phyloP scores from a whole-genome alignment of 2,329 filamentous ascomycete genomes.

The Diatrype stigma region DNA sequence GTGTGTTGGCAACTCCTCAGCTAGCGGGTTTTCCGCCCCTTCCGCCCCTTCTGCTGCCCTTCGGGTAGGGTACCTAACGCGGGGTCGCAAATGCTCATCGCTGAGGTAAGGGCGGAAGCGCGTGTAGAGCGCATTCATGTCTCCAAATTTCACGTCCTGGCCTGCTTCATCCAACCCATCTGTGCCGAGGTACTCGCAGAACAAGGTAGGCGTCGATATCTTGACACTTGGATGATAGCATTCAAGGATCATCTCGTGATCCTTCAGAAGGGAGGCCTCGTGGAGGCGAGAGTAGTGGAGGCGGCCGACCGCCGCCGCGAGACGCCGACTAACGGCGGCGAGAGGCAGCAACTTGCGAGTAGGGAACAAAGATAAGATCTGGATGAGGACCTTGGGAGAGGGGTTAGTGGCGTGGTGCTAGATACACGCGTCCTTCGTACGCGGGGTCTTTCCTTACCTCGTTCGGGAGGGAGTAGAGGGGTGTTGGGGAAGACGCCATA shows the following conservation, averaged over 20 bases:
- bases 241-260: constrained; percentile 69
- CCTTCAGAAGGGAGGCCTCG: constrained; percentile 50
- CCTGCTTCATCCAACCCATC: constrained; percentile 47
- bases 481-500: constrained; percentile 20
- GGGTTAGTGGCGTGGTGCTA: constrained; percentile 2
- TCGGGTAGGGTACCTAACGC: constrained; percentile 17
- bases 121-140: constrained; percentile 60
- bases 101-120: constrained; percentile 63
- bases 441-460: constrained; percentile 22
- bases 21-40: constrained; percentile 19
- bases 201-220: constrained; percentile 62
- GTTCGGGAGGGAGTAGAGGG: constrained; percentile 30
- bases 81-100: constrained; percentile 34
- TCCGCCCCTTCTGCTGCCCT: constrained; percentile 14
- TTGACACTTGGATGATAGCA: constrained; percentile 71
- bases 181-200: constrained; percentile 63
- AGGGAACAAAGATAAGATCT: constrained; percentile 43
- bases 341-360: constrained; percentile 52
- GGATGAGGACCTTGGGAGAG: constrained; percentile 42
- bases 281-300: constrained; percentile 63
- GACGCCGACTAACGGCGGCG: constrained; percentile 55
- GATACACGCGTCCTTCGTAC: neutral
- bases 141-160: constrained; percentile 28
- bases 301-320: constrained; percentile 59
- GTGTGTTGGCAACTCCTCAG: constrained; percentile 50